phyloP scores from a whole-genome alignment of 2,329 filamentous ascomycete genomes.

The Aureobasidium musti region DNA sequence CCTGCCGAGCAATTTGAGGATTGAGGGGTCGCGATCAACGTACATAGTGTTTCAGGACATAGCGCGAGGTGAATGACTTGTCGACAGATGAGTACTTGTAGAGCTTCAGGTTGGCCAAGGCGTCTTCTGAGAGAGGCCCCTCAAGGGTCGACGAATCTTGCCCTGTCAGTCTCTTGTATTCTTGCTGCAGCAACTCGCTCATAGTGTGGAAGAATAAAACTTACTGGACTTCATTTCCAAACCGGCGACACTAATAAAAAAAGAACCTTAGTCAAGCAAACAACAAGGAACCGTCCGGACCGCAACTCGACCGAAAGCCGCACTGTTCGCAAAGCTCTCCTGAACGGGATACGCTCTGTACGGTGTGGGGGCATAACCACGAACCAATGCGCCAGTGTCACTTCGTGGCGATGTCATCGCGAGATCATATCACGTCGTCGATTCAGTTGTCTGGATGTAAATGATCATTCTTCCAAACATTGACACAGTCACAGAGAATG shows the following conservation, averaged over 20 bases:
- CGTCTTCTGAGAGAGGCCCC: conserved; percentile 74
- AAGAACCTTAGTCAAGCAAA: conserved; percentile 24
- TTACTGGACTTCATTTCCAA: conserved; percentile 24
- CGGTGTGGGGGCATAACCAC: conserved; percentile 9
- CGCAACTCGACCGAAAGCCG: conserved; percentile 23
- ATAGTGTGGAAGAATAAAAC: conserved; percentile 1
- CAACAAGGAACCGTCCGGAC: conserved; percentile 18
- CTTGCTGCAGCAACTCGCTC: conserved; percentile 18
- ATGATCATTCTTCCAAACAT: background rate
- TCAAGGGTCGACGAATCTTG: conserved; percentile 32
- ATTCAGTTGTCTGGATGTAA: background rate
- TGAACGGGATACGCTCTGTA: conserved; percentile 17
- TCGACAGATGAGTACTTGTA: conserved; percentile 99
- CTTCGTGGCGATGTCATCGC: background rate
- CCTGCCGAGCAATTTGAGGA: background rate
- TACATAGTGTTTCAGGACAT: conserved; percentile 95
- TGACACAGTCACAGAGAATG: background rate
- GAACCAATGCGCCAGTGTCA: no score
- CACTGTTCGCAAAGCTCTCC: conserved; percentile 22
- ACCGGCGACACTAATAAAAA: conserved; percentile 15
- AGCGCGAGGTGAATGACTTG: conserved; percentile 89
- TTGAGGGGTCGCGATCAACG: conserved; percentile 41
- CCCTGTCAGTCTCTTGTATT: conserved; percentile 28
- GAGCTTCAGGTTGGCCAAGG: conserved; percentile 83
- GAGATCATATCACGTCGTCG: no score